phyloP scores from a whole-genome alignment of 345 rosid genomes.

The Erodium maritimum region DNA sequence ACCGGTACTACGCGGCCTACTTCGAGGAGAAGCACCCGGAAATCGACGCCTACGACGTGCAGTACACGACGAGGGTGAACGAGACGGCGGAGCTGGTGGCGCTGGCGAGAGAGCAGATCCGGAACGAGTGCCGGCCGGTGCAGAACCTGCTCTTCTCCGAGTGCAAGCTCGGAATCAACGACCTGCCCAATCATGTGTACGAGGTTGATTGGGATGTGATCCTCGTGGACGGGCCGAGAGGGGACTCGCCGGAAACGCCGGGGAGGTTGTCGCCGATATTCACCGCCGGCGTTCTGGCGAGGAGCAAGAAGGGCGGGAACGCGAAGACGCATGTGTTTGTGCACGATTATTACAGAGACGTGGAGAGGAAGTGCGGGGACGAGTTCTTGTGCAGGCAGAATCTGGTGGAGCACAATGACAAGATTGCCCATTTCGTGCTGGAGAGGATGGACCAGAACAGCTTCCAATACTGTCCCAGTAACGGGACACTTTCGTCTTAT shows the following conservation, averaged over 20 bases:
- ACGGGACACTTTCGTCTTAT: constrained; percentile 18
- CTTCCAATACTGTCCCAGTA: constrained; percentile 36
- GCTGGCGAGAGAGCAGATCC: constrained; percentile 39
- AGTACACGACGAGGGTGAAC: constrained; percentile 67
- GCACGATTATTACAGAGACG: constrained; percentile 69
- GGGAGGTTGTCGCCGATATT: constrained; percentile 87
- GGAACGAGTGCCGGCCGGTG: constrained; percentile 78
- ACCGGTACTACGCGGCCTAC: constrained; percentile 87
- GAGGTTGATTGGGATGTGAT: constrained; percentile 83
- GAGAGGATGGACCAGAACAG: constrained; percentile 70
- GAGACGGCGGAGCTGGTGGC: constrained; percentile 53
- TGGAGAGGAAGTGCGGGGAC: constrained; percentile 62
- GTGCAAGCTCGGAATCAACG: constrained; percentile 72
- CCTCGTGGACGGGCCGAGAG: constrained; percentile 85
- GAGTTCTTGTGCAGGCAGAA: constrained; percentile 87
- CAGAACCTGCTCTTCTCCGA: constrained; percentile 87
- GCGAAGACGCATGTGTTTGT: constrained; percentile 80
- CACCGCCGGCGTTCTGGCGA: constrained; percentile 72
- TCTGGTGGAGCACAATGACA: constrained; percentile 51
- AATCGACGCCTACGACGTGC: constrained; percentile 80
- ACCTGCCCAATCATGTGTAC: constrained; percentile 56
- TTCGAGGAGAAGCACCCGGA: constrained; percentile 85
- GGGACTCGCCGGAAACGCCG: constrained; percentile 51
- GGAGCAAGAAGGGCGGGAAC: constrained; percentile 71
- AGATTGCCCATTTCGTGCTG: constrained; percentile 80